Evolutionary conservation across 208 protist species (phyloP).

Genomic region (Trypanosoma caninum): DNA sequence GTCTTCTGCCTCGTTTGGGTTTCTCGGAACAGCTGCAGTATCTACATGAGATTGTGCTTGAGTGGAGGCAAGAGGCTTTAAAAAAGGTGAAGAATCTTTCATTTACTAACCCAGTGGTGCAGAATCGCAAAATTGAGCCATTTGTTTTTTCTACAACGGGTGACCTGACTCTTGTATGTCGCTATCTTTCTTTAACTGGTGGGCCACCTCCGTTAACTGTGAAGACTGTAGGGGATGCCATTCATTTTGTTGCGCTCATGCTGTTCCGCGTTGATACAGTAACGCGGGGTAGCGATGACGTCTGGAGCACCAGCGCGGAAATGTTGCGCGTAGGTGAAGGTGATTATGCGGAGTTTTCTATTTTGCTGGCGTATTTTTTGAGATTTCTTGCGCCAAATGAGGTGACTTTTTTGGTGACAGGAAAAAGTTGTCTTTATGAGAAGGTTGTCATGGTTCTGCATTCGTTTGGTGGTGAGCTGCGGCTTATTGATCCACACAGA

Average conservation of each 20-base stretch:
- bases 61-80: slow-evolving; percentile 44
- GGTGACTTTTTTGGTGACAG: slow-evolving; percentile 58
- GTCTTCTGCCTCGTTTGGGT: slow-evolving; percentile 39
- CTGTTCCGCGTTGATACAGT: slow-evolving; percentile 61
- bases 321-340: slow-evolving; percentile 52
- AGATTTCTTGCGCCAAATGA: slow-evolving; percentile 50
- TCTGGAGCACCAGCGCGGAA: slow-evolving; percentile 80
- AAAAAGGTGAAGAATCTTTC: slow-evolving; percentile 42
- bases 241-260: slow-evolving; percentile 74
- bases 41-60: slow-evolving; percentile 58
- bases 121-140: slow-evolving; percentile 51
- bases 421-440: slow-evolving; percentile 48
- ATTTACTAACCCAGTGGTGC: slow-evolving; percentile 52
- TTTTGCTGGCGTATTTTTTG: slow-evolving; percentile 77
- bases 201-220: slow-evolving; percentile 52
- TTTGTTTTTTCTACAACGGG: slow-evolving; percentile 76
- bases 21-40: slow-evolving; percentile 54
- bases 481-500: slow-evolving; percentile 70
- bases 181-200: slow-evolving; percentile 62
- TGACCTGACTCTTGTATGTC: slow-evolving; percentile 65
- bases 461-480: slow-evolving; percentile 47
- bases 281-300: slow-evolving; percentile 52
- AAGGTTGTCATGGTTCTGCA: slow-evolving; percentile 71
- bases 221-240: slow-evolving; percentile 57
- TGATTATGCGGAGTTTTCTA: slow-evolving; percentile 75